Evolutionary conservation across 2,329 filamentous ascomycete species (phyloP), one percentile per base, ranked within the genome.

Genomic region (Catunica adiposa): DNA sequence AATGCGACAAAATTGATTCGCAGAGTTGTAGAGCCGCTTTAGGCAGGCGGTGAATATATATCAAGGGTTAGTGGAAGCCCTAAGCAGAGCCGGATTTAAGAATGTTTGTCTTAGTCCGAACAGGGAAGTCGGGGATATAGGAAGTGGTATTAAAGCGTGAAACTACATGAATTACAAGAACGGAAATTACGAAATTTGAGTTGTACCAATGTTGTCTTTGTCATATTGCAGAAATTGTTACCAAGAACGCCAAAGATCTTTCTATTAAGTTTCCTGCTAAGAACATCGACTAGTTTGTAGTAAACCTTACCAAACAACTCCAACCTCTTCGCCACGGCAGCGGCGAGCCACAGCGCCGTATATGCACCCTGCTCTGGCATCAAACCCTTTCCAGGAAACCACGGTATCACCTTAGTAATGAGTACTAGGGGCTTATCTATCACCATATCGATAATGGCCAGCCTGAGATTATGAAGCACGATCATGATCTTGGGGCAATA

Each of bases 1-100:
- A 58, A 53, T 58, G 40, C 53, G 9, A 44, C 31, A 53, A 55
- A 47, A 51, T 53, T 55, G 53, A 53, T 58, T 58, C 42, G 48
- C 22, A 25, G 31, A 20, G n/a, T n/a, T n/a, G n/a, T n/a, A n/a
- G n/a, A n/a, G n/a, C 14, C 17, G 31, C 7, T 47, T 38, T 37
- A 3, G 31, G 53, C 44, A 58, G 48, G 56, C 53, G 56, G 56
- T 58, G 52, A 51, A 26, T 25, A 42, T n/a, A 42, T 42, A 20
- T 4, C 22, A 48, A 44, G 17, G 23, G n/a, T 20, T 23, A 26
- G 11, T 25, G 23, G 1, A 23, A 14, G 15, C 11, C n/a, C 44
- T 25, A 6, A n/a, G 8, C 20, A 9, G 15, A 48, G 20, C 44
- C 44, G 14, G 15, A 48, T 11, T 48, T n/a, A 17, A 20, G 6